These are phyloP conservation scores for Chimonanthus salicifolius DNA, from an alignment of 164 flowering plant genomes.

Conservation along the genomic window DNA sequence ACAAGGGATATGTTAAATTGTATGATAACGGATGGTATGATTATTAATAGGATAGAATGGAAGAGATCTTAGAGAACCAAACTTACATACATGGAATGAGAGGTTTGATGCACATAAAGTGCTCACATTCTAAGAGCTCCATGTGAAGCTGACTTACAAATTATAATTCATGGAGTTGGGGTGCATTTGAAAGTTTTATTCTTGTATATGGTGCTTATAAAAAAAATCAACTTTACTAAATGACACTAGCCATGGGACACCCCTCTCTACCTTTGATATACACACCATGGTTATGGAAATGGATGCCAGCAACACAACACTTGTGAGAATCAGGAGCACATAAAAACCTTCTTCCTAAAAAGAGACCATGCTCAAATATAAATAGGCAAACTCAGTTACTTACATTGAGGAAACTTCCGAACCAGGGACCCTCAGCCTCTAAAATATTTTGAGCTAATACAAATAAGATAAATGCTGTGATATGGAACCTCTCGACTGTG, in stretches of 20 bases:
- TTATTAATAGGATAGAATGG: too few relatives aligned
- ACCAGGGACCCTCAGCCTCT: slow-evolving; percentile 99
- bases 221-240: too few relatives aligned
- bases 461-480: slow-evolving; percentile 74
- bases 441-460: slow-evolving; percentile 92
- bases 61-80: too few relatives aligned
- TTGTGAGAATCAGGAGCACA: not conserved
- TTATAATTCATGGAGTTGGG: too few relatives aligned
- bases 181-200: too few relatives aligned
- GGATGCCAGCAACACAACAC: not conserved
- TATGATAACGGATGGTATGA: too few relatives aligned
- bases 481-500: slow-evolving; percentile 94
- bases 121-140: too few relatives aligned
- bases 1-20: too few relatives aligned
- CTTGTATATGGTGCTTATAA: not conserved
- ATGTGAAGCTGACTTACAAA: too few relatives aligned
- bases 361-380: not conserved
- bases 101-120: too few relatives aligned
- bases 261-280: not conserved
- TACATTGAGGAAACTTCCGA: slow-evolving; percentile 70
- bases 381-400: slow-evolving; percentile 23
- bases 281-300: not conserved
- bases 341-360: not conserved
- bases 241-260: not conserved
- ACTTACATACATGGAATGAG: too few relatives aligned